Percentiles rank a stretch among this genome's conserved stretches.
phyloP scores from a whole-genome alignment of 225 moss, liverwort and hornwort genomes.

The Takakia lepidozioides region DNA sequence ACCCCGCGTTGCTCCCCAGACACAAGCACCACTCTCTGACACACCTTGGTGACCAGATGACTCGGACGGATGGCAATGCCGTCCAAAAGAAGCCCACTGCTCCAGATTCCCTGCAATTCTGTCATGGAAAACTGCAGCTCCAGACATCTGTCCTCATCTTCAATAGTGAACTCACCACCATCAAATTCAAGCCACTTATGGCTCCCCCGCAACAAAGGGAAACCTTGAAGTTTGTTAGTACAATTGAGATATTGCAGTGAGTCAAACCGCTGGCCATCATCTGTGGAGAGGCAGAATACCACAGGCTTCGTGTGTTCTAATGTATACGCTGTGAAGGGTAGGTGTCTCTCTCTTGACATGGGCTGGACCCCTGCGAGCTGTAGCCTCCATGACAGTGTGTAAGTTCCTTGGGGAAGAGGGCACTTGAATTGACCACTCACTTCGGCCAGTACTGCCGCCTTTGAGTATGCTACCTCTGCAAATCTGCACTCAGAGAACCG shows the following conservation, averaged over 20 bases:
- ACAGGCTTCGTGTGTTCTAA: not conserved
- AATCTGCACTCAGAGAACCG: slow-evolving; percentile 12
- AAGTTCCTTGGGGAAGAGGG: slow-evolving; percentile 5
- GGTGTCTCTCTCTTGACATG: too few relatives aligned
- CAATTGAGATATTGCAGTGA: too few relatives aligned
- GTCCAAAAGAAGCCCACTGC: slow-evolving; percentile 13
- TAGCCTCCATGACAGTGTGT: slow-evolving; percentile 13
- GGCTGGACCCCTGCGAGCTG: not conserved
- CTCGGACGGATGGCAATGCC: slow-evolving; percentile 11
- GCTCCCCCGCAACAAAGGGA: not conserved
- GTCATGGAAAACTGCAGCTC: slow-evolving; percentile 3
- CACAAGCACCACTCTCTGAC: too few relatives aligned
- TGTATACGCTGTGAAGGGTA: too few relatives aligned
- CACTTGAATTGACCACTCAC: slow-evolving; percentile 6
- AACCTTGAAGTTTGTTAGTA: too few relatives aligned
- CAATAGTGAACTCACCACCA: slow-evolving; percentile 13
- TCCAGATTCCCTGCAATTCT: slow-evolving; percentile 7
- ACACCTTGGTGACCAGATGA: too few relatives aligned
- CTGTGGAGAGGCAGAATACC: slow-evolving; percentile 4
- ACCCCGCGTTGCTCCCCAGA: too few relatives aligned
- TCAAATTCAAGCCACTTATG: slow-evolving; percentile 5
- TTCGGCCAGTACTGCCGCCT: slow-evolving; percentile 7
- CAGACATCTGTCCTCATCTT: not conserved
- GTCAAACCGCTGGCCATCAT: not conserved
- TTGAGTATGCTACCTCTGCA: slow-evolving; percentile 11